Conservation (phyloP, 805 yeast genomes). For the Vanderwaltozyma verrucispora region DNA sequence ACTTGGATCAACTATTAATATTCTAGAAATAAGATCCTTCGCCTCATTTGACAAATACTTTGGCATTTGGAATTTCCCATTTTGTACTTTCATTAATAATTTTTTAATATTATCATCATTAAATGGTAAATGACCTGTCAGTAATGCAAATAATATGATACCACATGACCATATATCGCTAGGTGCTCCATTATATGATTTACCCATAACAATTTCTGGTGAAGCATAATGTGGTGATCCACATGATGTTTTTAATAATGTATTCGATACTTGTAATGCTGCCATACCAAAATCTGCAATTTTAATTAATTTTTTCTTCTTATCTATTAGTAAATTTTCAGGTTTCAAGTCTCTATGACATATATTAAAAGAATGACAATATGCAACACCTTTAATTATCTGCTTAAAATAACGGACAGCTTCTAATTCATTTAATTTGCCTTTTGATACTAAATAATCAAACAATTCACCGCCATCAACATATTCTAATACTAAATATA, state of each 20-base stretch:
- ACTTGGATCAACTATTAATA: conserved; percentile 62
- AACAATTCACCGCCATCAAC: conserved; percentile 86
- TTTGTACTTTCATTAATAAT: conserved; percentile 61
- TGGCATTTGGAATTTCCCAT: conserved; percentile 69
- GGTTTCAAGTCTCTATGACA: conserved; percentile 79
- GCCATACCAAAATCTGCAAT: conserved; percentile 90
- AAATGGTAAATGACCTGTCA: conserved; percentile 75
- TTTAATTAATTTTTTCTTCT: conserved; percentile 51
- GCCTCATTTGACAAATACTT: conserved; percentile 52
- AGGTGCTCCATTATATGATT: conserved; percentile 72
- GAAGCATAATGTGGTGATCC: conserved; percentile 88
- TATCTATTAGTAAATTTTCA: conserved; percentile 63
- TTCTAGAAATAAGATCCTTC: conserved; percentile 49
- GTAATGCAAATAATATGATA: conserved; percentile 64
- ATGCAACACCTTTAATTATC: conserved; percentile 66
- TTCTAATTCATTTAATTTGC: conserved; percentile 60
- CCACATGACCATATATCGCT: conserved; percentile 89
- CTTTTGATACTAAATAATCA: conserved; percentile 57
- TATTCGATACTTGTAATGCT: conserved; percentile 63
- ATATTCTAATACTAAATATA: conserved; percentile 68
- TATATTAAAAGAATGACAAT: conserved; percentile 72
- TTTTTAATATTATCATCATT: conserved; percentile 74
- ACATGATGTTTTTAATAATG: conserved; percentile 67
- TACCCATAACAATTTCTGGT: conserved; percentile 75
- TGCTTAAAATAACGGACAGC: conserved; percentile 72